phyloP scores from a whole-genome alignment of 2,329 filamentous ascomycete species.

The Claviceps humidiphila region DNA sequence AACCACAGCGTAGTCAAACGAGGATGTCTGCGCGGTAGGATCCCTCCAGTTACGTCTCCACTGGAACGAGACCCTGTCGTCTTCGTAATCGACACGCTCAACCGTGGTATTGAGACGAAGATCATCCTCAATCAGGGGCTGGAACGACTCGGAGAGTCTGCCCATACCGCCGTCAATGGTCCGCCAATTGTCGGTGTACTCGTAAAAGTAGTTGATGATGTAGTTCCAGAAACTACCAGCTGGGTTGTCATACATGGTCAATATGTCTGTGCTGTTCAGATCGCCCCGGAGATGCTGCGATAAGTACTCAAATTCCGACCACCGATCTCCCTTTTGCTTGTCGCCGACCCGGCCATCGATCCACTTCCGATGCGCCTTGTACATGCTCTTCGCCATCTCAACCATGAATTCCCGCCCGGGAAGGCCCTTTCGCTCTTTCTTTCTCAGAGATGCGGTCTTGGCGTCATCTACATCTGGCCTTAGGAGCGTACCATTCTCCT shows the following conservation, averaged over 20 bases:
- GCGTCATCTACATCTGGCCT: conserved; percentile 18
- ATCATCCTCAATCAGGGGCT: conserved; percentile 44
- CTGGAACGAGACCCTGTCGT: conserved; percentile 35
- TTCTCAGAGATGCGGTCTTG: conserved; percentile 20
- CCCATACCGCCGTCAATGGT: conserved; percentile 4
- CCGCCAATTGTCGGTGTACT: conserved; percentile 13
- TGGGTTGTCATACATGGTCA: conserved; percentile 20
- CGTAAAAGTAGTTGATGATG: conserved; percentile 10
- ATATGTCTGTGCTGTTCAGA: conserved; percentile 38
- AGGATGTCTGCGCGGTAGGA: conserved; percentile 28
- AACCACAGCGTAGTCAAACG: conserved; percentile 54
- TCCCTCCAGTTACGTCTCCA: conserved; percentile 36
- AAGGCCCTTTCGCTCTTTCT: conserved; percentile 23
- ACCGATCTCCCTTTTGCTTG: conserved; percentile 40
- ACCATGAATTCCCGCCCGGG: conserved; percentile 21
- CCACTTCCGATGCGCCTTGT: conserved; percentile 27
- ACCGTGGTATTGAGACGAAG: conserved; percentile 45
- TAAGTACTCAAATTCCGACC: conserved; percentile 51
- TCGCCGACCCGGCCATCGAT: conserved; percentile 22
- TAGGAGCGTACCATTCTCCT: conserved; percentile 25
- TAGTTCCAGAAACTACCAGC: conserved; percentile 31
- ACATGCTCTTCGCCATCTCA: conserved; percentile 30
- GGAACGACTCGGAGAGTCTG: conserved; percentile 40
- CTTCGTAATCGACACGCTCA: conserved; percentile 37
- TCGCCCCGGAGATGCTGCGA: conserved; percentile 42